Conservation (phyloP, 2,329 filamentous ascomycete species). For the Colletotrichum viniferum region DNA sequence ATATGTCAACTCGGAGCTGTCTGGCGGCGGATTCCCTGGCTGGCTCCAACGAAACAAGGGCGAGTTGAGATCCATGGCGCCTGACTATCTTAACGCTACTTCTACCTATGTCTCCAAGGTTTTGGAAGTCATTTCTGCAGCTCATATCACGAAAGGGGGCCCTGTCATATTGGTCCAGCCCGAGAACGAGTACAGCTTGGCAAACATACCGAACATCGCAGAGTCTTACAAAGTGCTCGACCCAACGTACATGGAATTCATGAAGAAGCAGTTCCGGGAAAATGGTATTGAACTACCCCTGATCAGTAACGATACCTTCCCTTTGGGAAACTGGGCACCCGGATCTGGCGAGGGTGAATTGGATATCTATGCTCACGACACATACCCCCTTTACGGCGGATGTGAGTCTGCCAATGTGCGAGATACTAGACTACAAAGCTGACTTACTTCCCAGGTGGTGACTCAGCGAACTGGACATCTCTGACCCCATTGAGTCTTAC, state of each 20-base stretch:
- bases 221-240: background rate
- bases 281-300: background rate
- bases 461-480: slow-evolving; percentile 58
- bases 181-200: slow-evolving; percentile 66
- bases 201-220: background rate
- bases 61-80: slow-evolving; percentile 59
- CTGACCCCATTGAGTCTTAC: slow-evolving; percentile 60
- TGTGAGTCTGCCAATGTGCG: slow-evolving; percentile 31
- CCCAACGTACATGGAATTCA: background rate
- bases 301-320: slow-evolving; percentile 49
- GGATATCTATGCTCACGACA: slow-evolving; percentile 54
- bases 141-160: slow-evolving; percentile 76
- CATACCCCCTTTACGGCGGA: slow-evolving; percentile 49
- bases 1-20: slow-evolving; percentile 73
- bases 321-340: slow-evolving; percentile 32
- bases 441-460: background rate
- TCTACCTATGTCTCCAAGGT: slow-evolving; percentile 51
- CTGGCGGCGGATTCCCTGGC: slow-evolving; percentile 74
- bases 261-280: background rate
- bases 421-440: background rate
- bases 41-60: slow-evolving; percentile 70
- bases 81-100: slow-evolving; percentile 64
- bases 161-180: slow-evolving; percentile 73
- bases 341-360: slow-evolving; percentile 15
- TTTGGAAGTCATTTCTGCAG: slow-evolving; percentile 66